Evolutionary conservation across 2,329 filamentous ascomycete genomes (phyloP).

Genomic region (Niveomyces coronatus): DNA sequence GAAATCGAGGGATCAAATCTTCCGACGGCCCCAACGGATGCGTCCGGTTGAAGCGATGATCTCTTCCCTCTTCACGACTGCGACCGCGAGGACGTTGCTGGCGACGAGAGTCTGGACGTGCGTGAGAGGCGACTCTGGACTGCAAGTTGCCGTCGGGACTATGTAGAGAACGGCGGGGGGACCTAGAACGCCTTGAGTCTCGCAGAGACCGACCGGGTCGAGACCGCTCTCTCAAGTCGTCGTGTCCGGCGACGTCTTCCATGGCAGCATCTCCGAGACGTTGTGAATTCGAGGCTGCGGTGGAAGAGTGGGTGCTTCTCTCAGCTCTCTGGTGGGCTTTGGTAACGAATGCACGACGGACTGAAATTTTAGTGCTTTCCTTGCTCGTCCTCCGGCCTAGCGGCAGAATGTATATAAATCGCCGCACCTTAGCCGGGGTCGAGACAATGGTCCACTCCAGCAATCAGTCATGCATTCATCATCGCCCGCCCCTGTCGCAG

Average conservation of each 20-base stretch:
- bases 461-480: conserved; percentile 1
- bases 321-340: too few relatives aligned
- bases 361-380: conserved; percentile 29
- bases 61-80: conserved; percentile 23
- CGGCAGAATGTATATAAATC: conserved; percentile 26
- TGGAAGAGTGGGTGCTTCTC: conserved; percentile 16
- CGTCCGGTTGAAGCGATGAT: conserved; percentile 17
- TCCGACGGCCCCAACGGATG: conserved; percentile 21
- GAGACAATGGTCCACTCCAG: conserved; percentile 6
- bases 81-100: conserved; percentile 28
- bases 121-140: conserved; percentile 23
- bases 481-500: too few relatives aligned
- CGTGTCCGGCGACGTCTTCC: conserved; percentile 27
- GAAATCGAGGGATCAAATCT: conserved; percentile 29
- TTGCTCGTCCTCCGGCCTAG: conserved; percentile 8
- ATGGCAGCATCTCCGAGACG: conserved; percentile 31
- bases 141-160: conserved; percentile 19
- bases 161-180: conserved; percentile 22
- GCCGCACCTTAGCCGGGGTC: conserved; percentile 29
- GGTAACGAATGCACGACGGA: conserved; percentile 16
- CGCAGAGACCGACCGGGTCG: conserved; percentile 25
- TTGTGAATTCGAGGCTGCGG: conserved; percentile 21
- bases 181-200: conserved; percentile 21
- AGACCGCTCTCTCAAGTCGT: conserved; percentile 28
- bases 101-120: conserved; percentile 24